Evolutionary conservation across 768 basidiomycete species (phyloP).

Genomic region (Auriscalpium vulgare): DNA sequence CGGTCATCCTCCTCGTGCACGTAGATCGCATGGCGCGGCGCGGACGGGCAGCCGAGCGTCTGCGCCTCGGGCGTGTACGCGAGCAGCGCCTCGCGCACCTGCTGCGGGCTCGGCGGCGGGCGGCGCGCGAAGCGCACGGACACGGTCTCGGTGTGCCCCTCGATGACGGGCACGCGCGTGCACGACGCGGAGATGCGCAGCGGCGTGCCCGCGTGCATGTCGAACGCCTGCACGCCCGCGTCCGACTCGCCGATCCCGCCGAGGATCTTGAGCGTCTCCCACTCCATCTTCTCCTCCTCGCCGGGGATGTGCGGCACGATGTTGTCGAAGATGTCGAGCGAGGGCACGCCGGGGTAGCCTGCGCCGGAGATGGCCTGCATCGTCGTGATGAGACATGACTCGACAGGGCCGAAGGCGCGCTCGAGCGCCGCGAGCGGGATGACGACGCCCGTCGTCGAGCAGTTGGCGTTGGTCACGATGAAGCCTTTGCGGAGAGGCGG

Average conservation of each 20-base stretch:
- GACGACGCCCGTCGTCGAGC: slow-evolving; percentile 89
- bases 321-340: slow-evolving; percentile 92
- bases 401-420: slow-evolving; percentile 87
- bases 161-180: slow-evolving; percentile 92
- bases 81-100: slow-evolving; percentile 74
- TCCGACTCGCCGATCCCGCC: slow-evolving; percentile 65
- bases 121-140: slow-evolving; percentile 74
- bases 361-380: slow-evolving; percentile 97
- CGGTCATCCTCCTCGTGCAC: slow-evolving; percentile 92
- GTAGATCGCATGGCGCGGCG: slow-evolving; percentile 75
- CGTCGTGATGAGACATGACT: slow-evolving; percentile 85
- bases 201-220: slow-evolving; percentile 74
- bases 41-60: slow-evolving; percentile 70
- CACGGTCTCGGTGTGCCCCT: slow-evolving; percentile 89
- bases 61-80: slow-evolving; percentile 74
- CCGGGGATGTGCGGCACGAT: slow-evolving; percentile 90
- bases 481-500: slow-evolving; percentile 76
- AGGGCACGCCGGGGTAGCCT: slow-evolving; percentile 92
- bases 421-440: slow-evolving; percentile 90
- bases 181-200: slow-evolving; percentile 89
- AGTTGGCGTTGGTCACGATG: slow-evolving; percentile 98
- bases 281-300: slow-evolving; percentile 97
- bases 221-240: slow-evolving; percentile 56
- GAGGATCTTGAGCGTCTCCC: slow-evolving; percentile 97
- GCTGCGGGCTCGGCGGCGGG: slow-evolving; percentile 80